phyloP scores from a whole-genome alignment of 1,284 basidiomycete species.

The Pseudozyma tsukubaensis region DNA sequence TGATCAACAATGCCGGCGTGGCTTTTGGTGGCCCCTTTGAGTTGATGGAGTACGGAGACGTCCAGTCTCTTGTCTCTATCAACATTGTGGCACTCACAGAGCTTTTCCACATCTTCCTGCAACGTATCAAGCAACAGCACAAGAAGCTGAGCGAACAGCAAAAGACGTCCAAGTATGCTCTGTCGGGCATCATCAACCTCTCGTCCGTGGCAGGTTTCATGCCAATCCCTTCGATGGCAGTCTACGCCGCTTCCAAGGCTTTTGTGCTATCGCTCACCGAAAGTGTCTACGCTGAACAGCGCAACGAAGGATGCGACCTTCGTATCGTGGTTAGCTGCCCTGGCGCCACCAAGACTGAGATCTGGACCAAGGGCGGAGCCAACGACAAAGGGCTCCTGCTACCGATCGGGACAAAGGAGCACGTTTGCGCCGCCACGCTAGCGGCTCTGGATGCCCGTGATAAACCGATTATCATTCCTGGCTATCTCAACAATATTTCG shows the following conservation, averaged over 20 bases:
- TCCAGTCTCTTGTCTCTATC: conserved; percentile 22
- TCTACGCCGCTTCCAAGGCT: conserved; percentile 39
- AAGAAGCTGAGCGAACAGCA: conserved; percentile 19
- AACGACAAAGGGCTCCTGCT: conserved; percentile 17
- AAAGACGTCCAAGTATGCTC: conserved; percentile 10
- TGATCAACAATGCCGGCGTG: conserved; percentile 45
- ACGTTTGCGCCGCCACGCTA: conserved; percentile 31
- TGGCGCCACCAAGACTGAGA: conserved; percentile 21
- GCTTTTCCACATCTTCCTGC: conserved; percentile 32
- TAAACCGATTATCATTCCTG: conserved; percentile 37
- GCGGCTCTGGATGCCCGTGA: conserved; percentile 23
- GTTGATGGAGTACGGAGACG: conserved; percentile 18
- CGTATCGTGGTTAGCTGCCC: conserved; percentile 31
- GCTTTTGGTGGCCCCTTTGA: conserved; percentile 31
- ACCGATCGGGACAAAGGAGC: conserved; percentile 27
- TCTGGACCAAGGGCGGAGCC: conserved; percentile 38
- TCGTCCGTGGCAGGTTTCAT: conserved; percentile 31
- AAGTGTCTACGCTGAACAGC: conserved; percentile 34
- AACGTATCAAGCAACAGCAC: conserved; percentile 19
- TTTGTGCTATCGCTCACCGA: conserved; percentile 38
- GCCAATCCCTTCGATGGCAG: conserved; percentile 38
- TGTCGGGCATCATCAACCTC: conserved; percentile 36
- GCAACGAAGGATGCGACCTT: conserved; percentile 19
- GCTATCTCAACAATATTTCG: conserved; percentile 34
- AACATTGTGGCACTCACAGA: conserved; percentile 34